A percentile compares a stretch with the other conserved stretches of the same genome.
phyloP scores from a whole-genome alignment of 1,139 yeast species.

The Hyphopichia buzzinii region DNA sequence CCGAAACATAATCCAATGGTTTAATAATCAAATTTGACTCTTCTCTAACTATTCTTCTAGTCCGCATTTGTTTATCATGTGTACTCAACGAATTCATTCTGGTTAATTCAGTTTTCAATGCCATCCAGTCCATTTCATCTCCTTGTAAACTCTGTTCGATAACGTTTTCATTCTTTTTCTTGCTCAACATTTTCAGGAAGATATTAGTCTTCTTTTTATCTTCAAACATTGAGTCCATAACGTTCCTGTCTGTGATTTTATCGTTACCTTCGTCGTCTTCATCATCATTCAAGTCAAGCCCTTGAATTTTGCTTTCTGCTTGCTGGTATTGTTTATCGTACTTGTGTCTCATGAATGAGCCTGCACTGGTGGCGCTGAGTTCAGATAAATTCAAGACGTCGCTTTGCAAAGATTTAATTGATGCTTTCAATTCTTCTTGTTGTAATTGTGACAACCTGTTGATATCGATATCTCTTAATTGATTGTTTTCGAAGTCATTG shows the following conservation, averaged over 20 bases:
- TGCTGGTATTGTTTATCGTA: slow-evolving; percentile 41
- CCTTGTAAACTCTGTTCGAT: slow-evolving; percentile 36
- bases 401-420: slow-evolving; percentile 45
- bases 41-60: slow-evolving; percentile 64
- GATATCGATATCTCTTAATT: slow-evolving; percentile 31
- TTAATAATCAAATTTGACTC: slow-evolving; percentile 64
- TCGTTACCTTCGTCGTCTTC: slow-evolving; percentile 18
- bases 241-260: slow-evolving; percentile 19
- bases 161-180: slow-evolving; percentile 30
- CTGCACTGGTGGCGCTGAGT: slow-evolving; percentile 87
- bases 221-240: slow-evolving; percentile 44
- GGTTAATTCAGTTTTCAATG: slow-evolving; percentile 55
- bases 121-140: slow-evolving; percentile 40
- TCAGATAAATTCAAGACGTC: slow-evolving; percentile 56
- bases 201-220: slow-evolving; percentile 52
- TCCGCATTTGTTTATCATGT: slow-evolving; percentile 67
- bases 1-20: slow-evolving; percentile 65
- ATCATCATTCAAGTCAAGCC: slow-evolving; percentile 19
- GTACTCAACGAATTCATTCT: slow-evolving; percentile 74
- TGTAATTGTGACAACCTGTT: slow-evolving; percentile 29
- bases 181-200: slow-evolving; percentile 50
- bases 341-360: slow-evolving; percentile 74
- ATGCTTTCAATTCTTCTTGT: slow-evolving; percentile 41
- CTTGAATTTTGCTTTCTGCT: slow-evolving; percentile 21
- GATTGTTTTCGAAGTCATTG: slow-evolving; percentile 37